Evolutionary conservation across 305 asterid genomes (phyloP), one percentile per base, ranked within the genome.

Genomic region (Coffea humblotiana): DNA sequence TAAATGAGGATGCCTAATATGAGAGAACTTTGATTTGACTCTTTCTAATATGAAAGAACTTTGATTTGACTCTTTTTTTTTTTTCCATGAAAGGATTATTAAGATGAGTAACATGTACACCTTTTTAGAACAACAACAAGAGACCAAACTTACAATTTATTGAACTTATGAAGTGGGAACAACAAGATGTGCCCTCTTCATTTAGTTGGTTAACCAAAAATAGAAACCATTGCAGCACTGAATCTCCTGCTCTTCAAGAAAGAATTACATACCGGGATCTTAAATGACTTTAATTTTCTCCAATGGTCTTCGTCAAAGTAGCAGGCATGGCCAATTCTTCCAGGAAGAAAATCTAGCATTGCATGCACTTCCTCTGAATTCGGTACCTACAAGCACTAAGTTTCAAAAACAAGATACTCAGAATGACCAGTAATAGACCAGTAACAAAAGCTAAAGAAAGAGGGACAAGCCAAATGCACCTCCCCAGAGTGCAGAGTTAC

Each of bases 251-350:
- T 48, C 9, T 32, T n/a, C 19, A 13, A 10, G 51, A 81, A 70
- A 76, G 79, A 51, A 80, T 51, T 6, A 37, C 75, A 61, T 32
- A 79, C 97, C 90, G 98, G 98, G 83, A 95, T 92, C 78, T 83
- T 83, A 76, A 80, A 90, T 27, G 65, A 78, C 84, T 90, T 90
- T 54, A 95, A 81, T 80, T 88, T 88, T 75, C 84, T 77, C 96
- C 92, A 92, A 56, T 91, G 92, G 61, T 88, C 88, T 48, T 91
- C 94, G 78, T 86, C 94, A 71, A 95, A 88, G 91, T 91, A 95
- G 87, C 99, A 95, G 77, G 99, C 99, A 86, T 95, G 99, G 48
- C 99, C 99, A 72, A 93, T 92, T 84, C 99, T 93, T 77, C 82
- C 82, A 0, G 98, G 99, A 77, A 82, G 86, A 90, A 95, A 92